Percentiles rank a stretch among this genome's conserved stretches.
phyloP scores from a whole-genome alignment of 495 filamentous ascomycete genomes.

The Ascodesmis nigricans region DNA sequence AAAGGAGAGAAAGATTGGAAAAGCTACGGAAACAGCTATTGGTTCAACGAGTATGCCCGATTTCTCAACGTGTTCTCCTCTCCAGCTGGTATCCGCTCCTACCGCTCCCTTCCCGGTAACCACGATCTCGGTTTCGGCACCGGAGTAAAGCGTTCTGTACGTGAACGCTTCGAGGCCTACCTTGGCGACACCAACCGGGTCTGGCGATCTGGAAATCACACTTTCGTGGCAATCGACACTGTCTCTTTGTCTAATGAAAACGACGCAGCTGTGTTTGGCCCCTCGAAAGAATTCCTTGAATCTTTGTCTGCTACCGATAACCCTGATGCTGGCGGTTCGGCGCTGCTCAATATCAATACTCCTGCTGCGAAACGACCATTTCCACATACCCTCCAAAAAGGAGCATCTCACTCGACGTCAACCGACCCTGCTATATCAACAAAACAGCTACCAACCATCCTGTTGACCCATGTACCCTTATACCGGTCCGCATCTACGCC shows the following conservation, averaged over 20 bases:
- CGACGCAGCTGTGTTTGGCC: constrained; percentile 41
- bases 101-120: constrained; percentile 75
- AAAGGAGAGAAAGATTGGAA: constrained; percentile 35
- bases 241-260: constrained; percentile 48
- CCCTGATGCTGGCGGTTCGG: background rate
- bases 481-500: constrained; percentile 61
- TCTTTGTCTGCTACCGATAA: constrained; percentile 26
- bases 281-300: constrained; percentile 54
- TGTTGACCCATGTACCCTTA: constrained; percentile 79
- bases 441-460: constrained; percentile 48
- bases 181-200: constrained; percentile 79
- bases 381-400: too few species aligned
- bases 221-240: constrained; percentile 74
- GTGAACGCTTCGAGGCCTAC: constrained; percentile 62
- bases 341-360: too few species aligned
- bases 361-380: too few species aligned
- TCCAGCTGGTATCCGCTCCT: constrained; percentile 45
- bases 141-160: constrained; percentile 54
- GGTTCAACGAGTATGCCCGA: constrained; percentile 59
- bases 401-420: too few species aligned
- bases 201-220: constrained; percentile 84
- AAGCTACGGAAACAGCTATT: constrained; percentile 53
- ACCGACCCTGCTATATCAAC: too few species aligned
- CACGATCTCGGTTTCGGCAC: constrained; percentile 90
- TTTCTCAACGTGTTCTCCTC: constrained; percentile 60